Evolutionary conservation across 768 basidiomycete genomes (phyloP), one percentile per base, ranked within the genome.

Genomic region (Leccinum variicolor): DNA sequence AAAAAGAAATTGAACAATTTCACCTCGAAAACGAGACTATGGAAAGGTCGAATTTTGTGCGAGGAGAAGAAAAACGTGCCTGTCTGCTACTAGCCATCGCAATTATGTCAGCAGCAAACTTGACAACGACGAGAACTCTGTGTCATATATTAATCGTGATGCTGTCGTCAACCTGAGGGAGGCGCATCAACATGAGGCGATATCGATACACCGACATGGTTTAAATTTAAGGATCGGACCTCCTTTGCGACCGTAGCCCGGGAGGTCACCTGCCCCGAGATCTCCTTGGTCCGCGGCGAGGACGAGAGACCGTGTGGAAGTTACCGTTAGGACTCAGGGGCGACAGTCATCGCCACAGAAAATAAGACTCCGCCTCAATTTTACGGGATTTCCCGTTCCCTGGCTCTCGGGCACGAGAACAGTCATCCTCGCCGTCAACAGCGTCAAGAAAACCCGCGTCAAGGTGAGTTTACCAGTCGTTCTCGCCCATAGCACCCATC

Each of bases 391-490:
- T 69, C n/a, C 71, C 71, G 71, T n/a, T 21, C 19, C 17, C 51
- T 43, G 45, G 23, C 52, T 54, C 49, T 52, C 26, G 23, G 28
- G 39, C 9, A 54, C 1, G 33, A 10, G 9, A 33, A 48, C 54
- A 48, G 47, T 15, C 56, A 55, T 60, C 60, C 56, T 67, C 64
- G 58, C 50, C 14, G 54, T 62, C 62, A 52, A 64, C 69, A 69
- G 62, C 64, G 69, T 71, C 71, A 55, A 69, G 68, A 67, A 63
- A 58, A 56, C 65, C 69, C 62, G 34, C 69, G 60, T 69, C 72
- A 67, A 74, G 70, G 71, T 72, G 56, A 51, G 71, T 72, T 60
- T 54, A 15, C 23, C 52, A 50, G 25, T 57, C 21, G 29, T 29
- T 46, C 52, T 54, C 8, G 50, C 14, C n/a, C 39, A 49, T 43